Conservation (phyloP, 345 rosid species). For the Ceriops tagal region DNA sequence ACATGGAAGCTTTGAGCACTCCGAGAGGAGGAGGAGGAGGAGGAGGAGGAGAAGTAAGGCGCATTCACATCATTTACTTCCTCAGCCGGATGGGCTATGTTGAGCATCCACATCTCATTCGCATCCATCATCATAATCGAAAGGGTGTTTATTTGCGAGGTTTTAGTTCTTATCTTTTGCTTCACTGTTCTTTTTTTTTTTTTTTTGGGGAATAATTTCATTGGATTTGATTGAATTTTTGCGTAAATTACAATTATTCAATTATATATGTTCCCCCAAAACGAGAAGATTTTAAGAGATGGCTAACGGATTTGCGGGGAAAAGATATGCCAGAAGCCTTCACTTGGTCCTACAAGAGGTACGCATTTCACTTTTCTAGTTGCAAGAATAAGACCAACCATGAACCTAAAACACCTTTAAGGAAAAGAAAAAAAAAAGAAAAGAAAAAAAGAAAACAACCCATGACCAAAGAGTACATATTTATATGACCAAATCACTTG, state of each 20-base stretch:
- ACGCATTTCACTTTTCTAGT: neutral
- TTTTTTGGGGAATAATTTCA: too few relatives aligned
- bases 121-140: conserved; percentile 44
- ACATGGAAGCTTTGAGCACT: conserved; percentile 8
- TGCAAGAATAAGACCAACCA: too few relatives aligned
- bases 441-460: too few relatives aligned
- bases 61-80: conserved; percentile 65
- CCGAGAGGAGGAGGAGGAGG: conserved; percentile 33
- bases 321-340: conserved; percentile 62
- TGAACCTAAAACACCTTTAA: too few relatives aligned
- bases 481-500: neutral
- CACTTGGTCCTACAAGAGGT: conserved; percentile 82
- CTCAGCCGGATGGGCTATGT: conserved; percentile 46
- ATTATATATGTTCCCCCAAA: too few relatives aligned
- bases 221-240: too few relatives aligned
- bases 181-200: neutral
- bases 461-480: neutral
- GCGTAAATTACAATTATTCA: too few relatives aligned
- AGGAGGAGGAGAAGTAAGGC: conserved; percentile 46
- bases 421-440: too few relatives aligned
- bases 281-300: conserved; percentile 56
- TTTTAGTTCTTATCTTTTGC: neutral
- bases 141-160: conserved; percentile 69
- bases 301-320: conserved; percentile 70
- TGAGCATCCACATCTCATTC: conserved; percentile 77